Percentiles rank a stretch among this genome's conserved stretches.
phyloP scores from a whole-genome alignment of 2,329 filamentous ascomycete genomes.

The Aureobasidium sp. region DNA sequence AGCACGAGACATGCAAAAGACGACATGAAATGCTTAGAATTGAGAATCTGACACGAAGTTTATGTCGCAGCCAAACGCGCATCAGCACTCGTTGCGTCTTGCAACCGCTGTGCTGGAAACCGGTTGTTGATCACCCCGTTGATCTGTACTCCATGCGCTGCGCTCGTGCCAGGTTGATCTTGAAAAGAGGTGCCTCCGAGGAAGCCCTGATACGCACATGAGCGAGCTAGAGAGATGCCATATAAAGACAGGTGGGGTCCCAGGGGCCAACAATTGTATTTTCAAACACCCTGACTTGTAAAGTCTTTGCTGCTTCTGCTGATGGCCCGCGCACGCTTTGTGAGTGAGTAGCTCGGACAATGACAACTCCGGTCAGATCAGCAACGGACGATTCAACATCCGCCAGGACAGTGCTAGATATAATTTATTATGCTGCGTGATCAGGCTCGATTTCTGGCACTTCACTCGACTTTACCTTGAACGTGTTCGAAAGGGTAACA shows the following conservation, averaged over 20 bases:
- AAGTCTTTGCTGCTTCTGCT: neutral
- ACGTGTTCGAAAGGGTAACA: neutral
- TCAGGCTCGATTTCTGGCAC: neutral
- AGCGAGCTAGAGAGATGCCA: neutral
- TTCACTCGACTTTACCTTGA: neutral
- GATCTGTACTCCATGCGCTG: neutral
- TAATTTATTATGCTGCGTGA: neutral
- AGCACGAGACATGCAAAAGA: neutral
- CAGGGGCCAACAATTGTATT: neutral
- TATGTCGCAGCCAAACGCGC: neutral
- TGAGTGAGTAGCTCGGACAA: neutral
- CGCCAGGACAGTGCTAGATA: neutral
- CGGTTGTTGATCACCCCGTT: constrained; percentile 2
- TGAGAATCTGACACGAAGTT: too few species aligned
- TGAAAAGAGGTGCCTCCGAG: neutral
- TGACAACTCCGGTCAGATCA: neutral
- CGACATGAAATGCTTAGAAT: neutral
- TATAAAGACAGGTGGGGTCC: neutral
- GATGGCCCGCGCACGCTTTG: neutral
- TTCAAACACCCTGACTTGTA: neutral
- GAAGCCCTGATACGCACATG: neutral
- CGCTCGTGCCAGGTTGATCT: constrained; percentile 10
- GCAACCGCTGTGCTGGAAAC: neutral
- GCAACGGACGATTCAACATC: neutral
- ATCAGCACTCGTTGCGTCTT: neutral